phyloP scores from a whole-genome alignment of 768 basidiomycete genomes.

The Amanita brunnescens region DNA sequence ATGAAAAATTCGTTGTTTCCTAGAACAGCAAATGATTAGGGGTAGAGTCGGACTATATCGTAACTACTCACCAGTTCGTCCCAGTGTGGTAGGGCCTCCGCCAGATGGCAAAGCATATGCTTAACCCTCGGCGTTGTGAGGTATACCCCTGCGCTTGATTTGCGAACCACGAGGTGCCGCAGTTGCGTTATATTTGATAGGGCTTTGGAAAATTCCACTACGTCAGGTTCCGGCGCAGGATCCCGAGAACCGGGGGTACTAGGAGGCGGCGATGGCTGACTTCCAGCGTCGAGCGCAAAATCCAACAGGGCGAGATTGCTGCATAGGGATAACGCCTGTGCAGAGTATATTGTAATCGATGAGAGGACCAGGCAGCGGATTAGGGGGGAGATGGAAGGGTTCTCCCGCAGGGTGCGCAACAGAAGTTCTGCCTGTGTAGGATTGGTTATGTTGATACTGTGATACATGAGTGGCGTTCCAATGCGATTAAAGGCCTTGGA shows the following conservation, averaged over 20 bases:
- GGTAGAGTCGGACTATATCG: slow-evolving; percentile 1
- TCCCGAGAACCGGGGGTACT: slow-evolving; percentile 5
- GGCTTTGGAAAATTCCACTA: slow-evolving; percentile 30
- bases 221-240: slow-evolving; percentile 15
- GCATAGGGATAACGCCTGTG: slow-evolving; percentile 26
- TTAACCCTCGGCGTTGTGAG: slow-evolving; percentile 42
- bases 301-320: slow-evolving; percentile 23
- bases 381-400: slow-evolving; percentile 28
- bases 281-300: slow-evolving; percentile 27
- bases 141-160: slow-evolving; percentile 36
- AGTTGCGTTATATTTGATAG: slow-evolving; percentile 30
- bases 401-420: slow-evolving; percentile 25
- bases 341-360: slow-evolving; percentile 13
- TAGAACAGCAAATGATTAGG: slow-evolving; percentile 14
- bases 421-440: slow-evolving; percentile 31
- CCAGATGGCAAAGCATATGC: slow-evolving; percentile 36
- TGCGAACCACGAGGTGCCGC: slow-evolving; percentile 43
- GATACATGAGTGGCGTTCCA: slow-evolving; percentile 48
- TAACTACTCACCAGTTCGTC: slow-evolving; percentile 34
- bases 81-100: slow-evolving; percentile 36
- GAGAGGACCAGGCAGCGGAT: slow-evolving; percentile 19
- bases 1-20: slow-evolving; percentile 46
- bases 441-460: slow-evolving; percentile 36
- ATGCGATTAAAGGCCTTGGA: slow-evolving; percentile 47
- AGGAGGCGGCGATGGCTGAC: slow-evolving; percentile 19